Base-by-base conservation (phyloP, 139 green algal species). In the Medakamo hakoo region DNA sequence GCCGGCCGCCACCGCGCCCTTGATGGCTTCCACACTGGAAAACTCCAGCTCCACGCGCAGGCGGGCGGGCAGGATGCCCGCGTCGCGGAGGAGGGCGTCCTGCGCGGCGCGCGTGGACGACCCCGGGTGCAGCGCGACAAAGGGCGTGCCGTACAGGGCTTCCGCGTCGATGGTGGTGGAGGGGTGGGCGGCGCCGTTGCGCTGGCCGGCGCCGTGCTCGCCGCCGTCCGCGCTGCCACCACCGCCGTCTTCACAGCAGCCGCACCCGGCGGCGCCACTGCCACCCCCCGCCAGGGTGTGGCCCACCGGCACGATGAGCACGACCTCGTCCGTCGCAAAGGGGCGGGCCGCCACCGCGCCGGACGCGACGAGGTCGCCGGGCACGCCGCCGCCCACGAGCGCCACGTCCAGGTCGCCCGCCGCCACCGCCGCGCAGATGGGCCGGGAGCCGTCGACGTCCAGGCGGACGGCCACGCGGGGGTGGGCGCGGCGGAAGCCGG, bases 21-120 rank as follows among this genome's bases (percentile, higher is more conserved):
- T 80, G 66, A 80, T 76, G 30, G 73, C 80, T 63, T 81, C 78
- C 31, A 76, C 61, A 26, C 62, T 73, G 60, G 70, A 75, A 27
- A 82, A 74, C 59, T 82, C 76, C 69, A 69, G 67, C 32, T 60
- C 19, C 3, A 26, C 22, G 40, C 60, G 21, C 31, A 32, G n/a
- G 22, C 3, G 30, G n/a, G 59, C 30, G 9, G 22, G 25, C 2
- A 48, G 32, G 65, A 76, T 67, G 65, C 66, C 66, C 40, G 75
- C 66, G 22, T 59, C 55, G 2, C 49, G 30, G n/a, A 80, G 69
- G 19, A 57, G 64, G 3, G 40, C 27, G 27, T 66, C 70, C 66
- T 74, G 69, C 4, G 49, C 61, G 14, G 48, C 30, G 27, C 65
- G 66, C 40, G 67, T 56, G 5, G 65, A 65, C 49, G 56, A 68